Base-by-base conservation (phyloP, 441 rosid genomes). In the Pelargonium citronellum region DNA sequence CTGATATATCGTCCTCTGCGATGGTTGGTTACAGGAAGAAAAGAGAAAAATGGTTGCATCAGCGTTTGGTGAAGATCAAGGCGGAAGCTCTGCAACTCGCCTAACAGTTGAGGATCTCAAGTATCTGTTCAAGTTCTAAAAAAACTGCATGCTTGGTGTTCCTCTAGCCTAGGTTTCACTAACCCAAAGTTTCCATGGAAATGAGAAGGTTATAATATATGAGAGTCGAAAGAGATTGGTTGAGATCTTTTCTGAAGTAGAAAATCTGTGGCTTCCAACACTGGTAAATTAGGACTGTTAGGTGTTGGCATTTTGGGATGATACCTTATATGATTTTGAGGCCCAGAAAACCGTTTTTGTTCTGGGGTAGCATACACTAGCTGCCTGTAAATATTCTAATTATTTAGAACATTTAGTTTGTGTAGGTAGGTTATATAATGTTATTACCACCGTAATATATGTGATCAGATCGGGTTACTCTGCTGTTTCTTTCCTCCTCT, bases 1-100 rank as follows among this genome's bases (percentile, higher is more conserved):
- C 27, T 57, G 70, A 73, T 66, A 41, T 10, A 43, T 61, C 64
- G 46, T 68, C 49, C 41, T 49, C 41, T 5, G 71, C 9, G 15
- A 39, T 11, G 8, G 53, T 57, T 67, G 49, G 72, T 66, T 74
- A 78, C 83, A 94, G 98, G 98, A 94, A 1, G 95, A 91, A 8
- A 91, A 94, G 83, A 83, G 96, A 77, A 84, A 82, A 75, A 88
- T 94, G 95, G 92, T 88, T 72, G 95, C 97, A 16, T 89, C 96
- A 74, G 97, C 97, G 12, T 94, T 87, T 70, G 99, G 97, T 39
- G 97, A 94, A 79, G 99, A 94, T 68, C 85, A 84, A 66, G 84
- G 85, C 16, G 97, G 95, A 71, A 80, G 84, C 67, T 71, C 91
- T 19, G 85, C 85, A 4, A 72, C 88, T 64, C 87, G 95, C 70